These are phyloP conservation scores for Aegilops longissima DNA, from an alignment of 176 grass and related monocot genomes.

Conservation along the genomic window DNA sequence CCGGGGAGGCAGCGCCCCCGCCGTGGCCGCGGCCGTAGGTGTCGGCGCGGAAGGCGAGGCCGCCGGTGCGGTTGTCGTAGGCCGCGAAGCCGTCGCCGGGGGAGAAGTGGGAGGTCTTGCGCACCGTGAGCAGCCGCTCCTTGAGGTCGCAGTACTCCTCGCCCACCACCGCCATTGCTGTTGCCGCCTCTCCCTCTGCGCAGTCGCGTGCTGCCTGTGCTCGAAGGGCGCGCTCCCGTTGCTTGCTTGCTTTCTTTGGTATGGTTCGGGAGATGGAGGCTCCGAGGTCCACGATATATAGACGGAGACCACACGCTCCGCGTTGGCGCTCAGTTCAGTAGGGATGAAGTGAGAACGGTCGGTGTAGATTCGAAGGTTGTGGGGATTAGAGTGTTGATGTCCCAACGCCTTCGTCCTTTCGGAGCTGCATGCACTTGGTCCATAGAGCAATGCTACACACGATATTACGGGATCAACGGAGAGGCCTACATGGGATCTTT, in stretches of 20 bases:
- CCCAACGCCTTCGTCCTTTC: not conserved
- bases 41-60: slow-evolving; percentile 78
- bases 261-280: not conserved
- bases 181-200: not conserved
- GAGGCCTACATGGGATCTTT: no score
- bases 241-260: not conserved
- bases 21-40: slow-evolving; percentile 59
- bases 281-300: not conserved
- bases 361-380: slow-evolving; percentile 24
- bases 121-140: slow-evolving; percentile 82
- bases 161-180: slow-evolving; percentile 47
- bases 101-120: slow-evolving; percentile 88
- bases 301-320: not conserved
- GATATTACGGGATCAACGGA: no score
- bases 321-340: not conserved
- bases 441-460: no score
- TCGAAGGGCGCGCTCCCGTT: not conserved
- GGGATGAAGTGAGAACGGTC: slow-evolving; percentile 17
- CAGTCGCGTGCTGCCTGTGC: not conserved
- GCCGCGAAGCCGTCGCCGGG: slow-evolving; percentile 87
- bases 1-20: slow-evolving; percentile 39
- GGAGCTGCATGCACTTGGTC: not conserved
- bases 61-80: slow-evolving; percentile 78
- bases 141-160: slow-evolving; percentile 65
- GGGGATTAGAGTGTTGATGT: slow-evolving; percentile 9